phyloP scores from a whole-genome alignment of 2,329 filamentous ascomycete species.

The Diaporthe destruens region DNA sequence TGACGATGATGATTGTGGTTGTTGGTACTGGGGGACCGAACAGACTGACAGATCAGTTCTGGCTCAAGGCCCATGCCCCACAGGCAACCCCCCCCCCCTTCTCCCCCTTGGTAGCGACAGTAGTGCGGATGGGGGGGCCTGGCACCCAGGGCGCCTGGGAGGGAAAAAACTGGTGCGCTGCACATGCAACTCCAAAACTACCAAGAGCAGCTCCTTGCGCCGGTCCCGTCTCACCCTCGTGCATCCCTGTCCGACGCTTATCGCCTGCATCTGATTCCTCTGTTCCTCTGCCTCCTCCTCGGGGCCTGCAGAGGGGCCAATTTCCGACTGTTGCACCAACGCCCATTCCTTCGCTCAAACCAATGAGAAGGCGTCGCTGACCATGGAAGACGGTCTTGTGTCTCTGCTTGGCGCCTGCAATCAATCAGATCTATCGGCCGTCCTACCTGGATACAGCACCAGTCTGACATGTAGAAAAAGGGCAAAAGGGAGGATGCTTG shows the following conservation, averaged over 20 bases:
- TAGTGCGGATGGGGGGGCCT: constrained; percentile 14
- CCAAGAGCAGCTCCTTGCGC: constrained; percentile 34
- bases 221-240: constrained; percentile 40
- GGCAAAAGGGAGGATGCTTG: constrained; percentile 18
- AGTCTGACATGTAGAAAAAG: constrained; percentile 28
- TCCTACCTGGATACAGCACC: constrained; percentile 2
- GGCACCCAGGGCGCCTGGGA: neutral
- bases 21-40: constrained; percentile 17
- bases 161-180: constrained; percentile 5
- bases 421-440: constrained; percentile 31
- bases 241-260: constrained; percentile 34
- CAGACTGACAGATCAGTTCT: constrained; percentile 21
- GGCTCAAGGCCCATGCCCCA: neutral
- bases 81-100: neutral
- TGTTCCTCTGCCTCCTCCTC: constrained; percentile 28
- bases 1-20: constrained; percentile 3
- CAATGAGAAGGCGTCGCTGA: constrained; percentile 37
- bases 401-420: constrained; percentile 26
- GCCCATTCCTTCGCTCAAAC: constrained; percentile 15
- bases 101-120: neutral
- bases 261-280: constrained; percentile 38
- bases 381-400: constrained; percentile 29
- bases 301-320: constrained; percentile 30
- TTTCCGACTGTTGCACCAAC: constrained; percentile 26
- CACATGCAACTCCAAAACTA: constrained; percentile 33